A percentile compares a stretch with the other conserved stretches of the same genome.
Evolutionary conservation across 768 basidiomycete species (phyloP).

Genomic region (Inosperma sp.): DNA sequence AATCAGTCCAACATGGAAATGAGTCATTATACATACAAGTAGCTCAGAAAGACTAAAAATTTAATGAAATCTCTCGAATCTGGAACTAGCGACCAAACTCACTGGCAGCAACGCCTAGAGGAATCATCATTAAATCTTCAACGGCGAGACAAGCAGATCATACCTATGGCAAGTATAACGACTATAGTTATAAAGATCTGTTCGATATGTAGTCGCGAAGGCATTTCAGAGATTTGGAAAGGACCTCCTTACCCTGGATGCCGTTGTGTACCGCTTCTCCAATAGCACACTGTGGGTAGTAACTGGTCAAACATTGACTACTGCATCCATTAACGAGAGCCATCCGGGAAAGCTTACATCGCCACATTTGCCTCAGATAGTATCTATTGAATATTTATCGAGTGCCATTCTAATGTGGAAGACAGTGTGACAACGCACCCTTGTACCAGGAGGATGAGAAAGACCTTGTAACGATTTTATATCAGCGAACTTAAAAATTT

Average conservation of each 20-base stretch:
- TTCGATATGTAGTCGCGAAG: neutral
- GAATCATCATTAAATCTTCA: neutral
- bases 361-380: conserved; percentile 32
- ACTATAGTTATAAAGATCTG: conserved; percentile 23
- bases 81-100: conserved; percentile 8
- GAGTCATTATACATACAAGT: conserved; percentile 15
- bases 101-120: conserved; percentile 21
- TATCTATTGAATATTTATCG: conserved; percentile 16
- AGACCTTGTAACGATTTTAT: conserved; percentile 14
- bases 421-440: conserved; percentile 17
- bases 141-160: neutral
- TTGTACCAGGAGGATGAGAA: conserved; percentile 29
- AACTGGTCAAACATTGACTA: conserved; percentile 3
- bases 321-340: neutral
- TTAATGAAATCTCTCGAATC: neutral
- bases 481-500: neutral
- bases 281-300: conserved; percentile 4
- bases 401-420: neutral
- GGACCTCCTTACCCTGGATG: conserved; percentile 12
- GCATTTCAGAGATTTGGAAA: neutral
- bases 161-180: conserved; percentile 22
- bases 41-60: conserved; percentile 18
- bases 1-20: neutral
- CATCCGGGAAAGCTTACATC: conserved; percentile 18
- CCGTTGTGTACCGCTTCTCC: conserved; percentile 5